Evolutionary conservation across 495 filamentous ascomycete species (phyloP).

Genomic region (Rusavskia elegans): DNA sequence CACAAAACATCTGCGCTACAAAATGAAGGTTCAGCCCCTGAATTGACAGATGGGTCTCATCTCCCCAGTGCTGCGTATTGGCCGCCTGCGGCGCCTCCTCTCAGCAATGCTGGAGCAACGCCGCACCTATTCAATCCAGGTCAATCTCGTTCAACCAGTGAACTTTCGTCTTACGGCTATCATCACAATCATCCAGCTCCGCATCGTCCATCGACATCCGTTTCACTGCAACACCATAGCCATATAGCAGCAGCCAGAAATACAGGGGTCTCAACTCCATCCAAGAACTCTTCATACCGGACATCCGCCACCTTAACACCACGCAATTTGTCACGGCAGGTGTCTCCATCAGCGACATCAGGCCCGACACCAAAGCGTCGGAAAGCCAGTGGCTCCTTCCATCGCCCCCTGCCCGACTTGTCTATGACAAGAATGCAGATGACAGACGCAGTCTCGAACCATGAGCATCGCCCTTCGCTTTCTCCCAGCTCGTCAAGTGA

Average conservation of each 20-base stretch:
- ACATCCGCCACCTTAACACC: slow-evolving; percentile 38
- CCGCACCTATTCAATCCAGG: slow-evolving; percentile 11
- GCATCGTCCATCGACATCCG: slow-evolving; percentile 5
- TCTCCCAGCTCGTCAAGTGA: not conserved
- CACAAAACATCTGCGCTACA: slow-evolving; percentile 61
- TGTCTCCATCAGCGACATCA: slow-evolving; percentile 47
- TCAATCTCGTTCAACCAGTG: slow-evolving; percentile 28
- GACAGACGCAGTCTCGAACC: slow-evolving; percentile 9
- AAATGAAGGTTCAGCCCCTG: slow-evolving; percentile 15
- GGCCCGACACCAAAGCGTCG: slow-evolving; percentile 54
- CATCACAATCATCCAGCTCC: slow-evolving; percentile 28
- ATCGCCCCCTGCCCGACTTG: slow-evolving; percentile 44
- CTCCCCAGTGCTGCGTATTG: slow-evolving; percentile 29
- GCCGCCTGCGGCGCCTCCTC: slow-evolving; percentile 21
- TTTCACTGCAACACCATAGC: not conserved
- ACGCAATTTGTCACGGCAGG: slow-evolving; percentile 50
- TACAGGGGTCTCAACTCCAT: slow-evolving; percentile 21
- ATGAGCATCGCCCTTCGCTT: slow-evolving; percentile 7
- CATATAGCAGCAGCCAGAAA: not conserved
- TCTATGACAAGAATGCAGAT: slow-evolving; percentile 67
- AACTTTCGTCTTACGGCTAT: slow-evolving; percentile 35
- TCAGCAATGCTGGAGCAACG: slow-evolving; percentile 18
- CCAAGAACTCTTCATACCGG: slow-evolving; percentile 21
- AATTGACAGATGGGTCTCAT: slow-evolving; percentile 26
- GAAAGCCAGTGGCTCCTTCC: slow-evolving; percentile 53